Evolutionary conservation across 2,329 filamentous ascomycete species (phyloP).

Genomic region (Drechslera avenae): DNA sequence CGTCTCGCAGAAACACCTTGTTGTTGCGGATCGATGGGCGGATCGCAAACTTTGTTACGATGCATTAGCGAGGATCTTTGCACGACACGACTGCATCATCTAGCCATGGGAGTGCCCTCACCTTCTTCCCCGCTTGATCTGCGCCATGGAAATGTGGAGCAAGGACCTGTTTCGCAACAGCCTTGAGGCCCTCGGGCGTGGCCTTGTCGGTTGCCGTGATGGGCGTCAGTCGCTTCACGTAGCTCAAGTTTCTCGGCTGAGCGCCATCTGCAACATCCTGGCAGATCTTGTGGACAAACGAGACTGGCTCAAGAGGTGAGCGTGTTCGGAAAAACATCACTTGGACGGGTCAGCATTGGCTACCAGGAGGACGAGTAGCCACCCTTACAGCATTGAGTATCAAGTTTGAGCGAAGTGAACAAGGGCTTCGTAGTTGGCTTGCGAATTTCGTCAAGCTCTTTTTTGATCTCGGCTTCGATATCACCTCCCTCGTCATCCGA

Average conservation of each 20-base stretch:
- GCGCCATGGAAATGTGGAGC: conserved; percentile 65
- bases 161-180: conserved; percentile 68
- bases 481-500: conserved; percentile 53
- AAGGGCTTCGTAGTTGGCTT: conserved; percentile 55
- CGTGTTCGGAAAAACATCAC: conserved; percentile 65
- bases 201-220: conserved; percentile 68
- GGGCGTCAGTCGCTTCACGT: conserved; percentile 65
- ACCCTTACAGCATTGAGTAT: conserved; percentile 60
- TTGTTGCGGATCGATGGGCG: conserved; percentile 78
- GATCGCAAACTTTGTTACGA: conserved; percentile 72
- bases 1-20: conserved; percentile 68
- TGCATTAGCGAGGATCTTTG: conserved; percentile 25
- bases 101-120: conserved; percentile 39
- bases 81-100: conserved; percentile 12
- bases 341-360: conserved; percentile 35
- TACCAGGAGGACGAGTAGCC: background rate
- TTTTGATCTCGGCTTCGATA: conserved; percentile 74
- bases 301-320: conserved; percentile 63
- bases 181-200: conserved; percentile 69
- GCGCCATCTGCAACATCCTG: conserved; percentile 59
- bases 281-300: conserved; percentile 64
- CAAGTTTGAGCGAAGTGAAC: conserved; percentile 60
- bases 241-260: conserved; percentile 60
- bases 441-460: conserved; percentile 71
- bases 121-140: conserved; percentile 58